Evolutionary conservation across 805 yeast species (phyloP).

Genomic region (Saccharomycodes ludwigii): DNA sequence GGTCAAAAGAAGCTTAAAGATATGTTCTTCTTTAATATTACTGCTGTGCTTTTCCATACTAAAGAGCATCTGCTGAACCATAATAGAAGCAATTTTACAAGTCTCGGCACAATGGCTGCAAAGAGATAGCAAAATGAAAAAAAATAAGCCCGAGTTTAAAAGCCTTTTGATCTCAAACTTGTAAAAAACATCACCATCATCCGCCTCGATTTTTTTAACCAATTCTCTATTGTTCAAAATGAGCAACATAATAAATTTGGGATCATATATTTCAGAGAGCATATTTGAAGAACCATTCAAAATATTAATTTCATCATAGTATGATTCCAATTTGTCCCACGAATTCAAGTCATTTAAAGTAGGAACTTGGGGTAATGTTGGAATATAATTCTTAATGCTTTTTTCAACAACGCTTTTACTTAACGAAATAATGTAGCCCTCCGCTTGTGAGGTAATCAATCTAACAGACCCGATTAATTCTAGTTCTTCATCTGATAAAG

Average conservation of each 20-base stretch:
- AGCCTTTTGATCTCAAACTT: slow-evolving; percentile 42
- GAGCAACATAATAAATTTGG: slow-evolving; percentile 54
- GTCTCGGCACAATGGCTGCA: slow-evolving; percentile 26
- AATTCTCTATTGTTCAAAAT: slow-evolving; percentile 56
- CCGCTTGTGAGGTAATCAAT: slow-evolving; percentile 32
- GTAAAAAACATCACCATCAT: slow-evolving; percentile 14
- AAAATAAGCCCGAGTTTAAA: slow-evolving; percentile 44
- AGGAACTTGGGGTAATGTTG: slow-evolving; percentile 21
- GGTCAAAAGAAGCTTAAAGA: slow-evolving; percentile 41
- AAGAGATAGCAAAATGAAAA: slow-evolving; percentile 33
- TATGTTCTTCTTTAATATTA: slow-evolving; percentile 42
- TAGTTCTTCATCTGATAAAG: slow-evolving; percentile 26
- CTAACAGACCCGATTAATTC: slow-evolving; percentile 37
- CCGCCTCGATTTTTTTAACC: slow-evolving; percentile 26
- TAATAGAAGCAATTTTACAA: slow-evolving; percentile 27
- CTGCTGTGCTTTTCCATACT: slow-evolving; percentile 27
- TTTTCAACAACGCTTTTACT: slow-evolving; percentile 37
- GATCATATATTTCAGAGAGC: slow-evolving; percentile 38
- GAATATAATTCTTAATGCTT: slow-evolving; percentile 29
- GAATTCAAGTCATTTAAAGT: slow-evolving; percentile 1
- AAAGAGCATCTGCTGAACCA: slow-evolving; percentile 33
- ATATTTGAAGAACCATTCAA: slow-evolving; percentile 15
- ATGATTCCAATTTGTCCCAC: slow-evolving; percentile 21
- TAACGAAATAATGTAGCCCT: slow-evolving; percentile 38
- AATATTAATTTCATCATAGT: slow-evolving; percentile 16